A percentile compares a stretch with the other conserved stretches of the same genome.
phyloP scores from a whole-genome alignment of 352 stramenopile species.

The Globisporangium nunn region DNA sequence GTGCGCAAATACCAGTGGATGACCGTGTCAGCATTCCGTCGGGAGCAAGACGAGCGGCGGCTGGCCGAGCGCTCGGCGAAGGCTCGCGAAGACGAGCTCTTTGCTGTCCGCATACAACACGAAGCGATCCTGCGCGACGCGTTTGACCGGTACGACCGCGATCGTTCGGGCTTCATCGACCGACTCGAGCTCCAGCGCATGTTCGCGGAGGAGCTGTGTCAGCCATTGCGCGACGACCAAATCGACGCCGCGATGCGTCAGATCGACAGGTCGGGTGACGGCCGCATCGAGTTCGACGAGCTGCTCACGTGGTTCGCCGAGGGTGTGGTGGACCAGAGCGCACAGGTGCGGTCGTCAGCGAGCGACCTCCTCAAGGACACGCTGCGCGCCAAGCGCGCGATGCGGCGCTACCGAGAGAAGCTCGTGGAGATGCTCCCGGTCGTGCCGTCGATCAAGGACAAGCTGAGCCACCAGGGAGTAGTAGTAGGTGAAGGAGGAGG shows the following conservation, averaged over 20 bases:
- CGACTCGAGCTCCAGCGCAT: constrained; percentile 27
- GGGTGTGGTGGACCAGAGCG: constrained; percentile 18
- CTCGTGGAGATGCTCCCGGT: constrained; percentile 22
- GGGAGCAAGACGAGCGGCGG: not conserved
- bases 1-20: not conserved
- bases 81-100: constrained; percentile 6
- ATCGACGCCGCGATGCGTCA: constrained; percentile 21
- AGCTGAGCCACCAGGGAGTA: not conserved
- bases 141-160: constrained; percentile 34
- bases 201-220: constrained; percentile 40
- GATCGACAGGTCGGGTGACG: constrained; percentile 41
- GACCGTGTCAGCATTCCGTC: not conserved
- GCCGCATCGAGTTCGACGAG: constrained; percentile 36
- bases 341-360: constrained; percentile 4
- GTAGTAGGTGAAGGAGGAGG: not conserved
- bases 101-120: constrained; percentile 28
- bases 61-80: not conserved
- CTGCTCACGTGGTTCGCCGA: constrained; percentile 33
- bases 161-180: constrained; percentile 34
- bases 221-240: constrained; percentile 27
- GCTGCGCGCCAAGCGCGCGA: constrained; percentile 29
- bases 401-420: constrained; percentile 36
- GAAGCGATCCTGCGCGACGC: constrained; percentile 35
- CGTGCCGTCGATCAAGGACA: constrained; percentile 10
- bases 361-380: constrained; percentile 28